phyloP scores from a whole-genome alignment of 148 eudicot genomes.

The Chenopodium album region DNA sequence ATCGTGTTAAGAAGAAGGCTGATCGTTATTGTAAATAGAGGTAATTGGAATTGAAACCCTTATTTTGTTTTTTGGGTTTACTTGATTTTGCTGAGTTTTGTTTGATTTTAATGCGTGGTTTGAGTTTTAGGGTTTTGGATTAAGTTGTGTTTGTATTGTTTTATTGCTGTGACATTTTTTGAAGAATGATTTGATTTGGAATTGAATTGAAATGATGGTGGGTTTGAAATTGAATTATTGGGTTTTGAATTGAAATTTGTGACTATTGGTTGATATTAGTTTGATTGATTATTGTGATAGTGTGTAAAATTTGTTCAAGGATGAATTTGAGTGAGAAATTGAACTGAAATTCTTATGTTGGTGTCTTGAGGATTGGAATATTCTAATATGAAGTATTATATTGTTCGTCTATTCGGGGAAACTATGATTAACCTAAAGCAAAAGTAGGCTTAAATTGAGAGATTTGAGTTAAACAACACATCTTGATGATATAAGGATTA shows the following conservation, averaged over 20 bases:
- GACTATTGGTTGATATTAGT: background rate
- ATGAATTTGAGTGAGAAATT: no score
- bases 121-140: background rate
- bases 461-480: background rate
- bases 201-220: no score
- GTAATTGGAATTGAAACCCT: background rate
- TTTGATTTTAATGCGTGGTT: no score
- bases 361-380: no score
- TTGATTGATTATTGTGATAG: background rate
- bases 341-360: no score
- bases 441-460: background rate
- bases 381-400: no score
- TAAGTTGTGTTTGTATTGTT: background rate
- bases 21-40: conserved; percentile 88
- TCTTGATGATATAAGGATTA: background rate
- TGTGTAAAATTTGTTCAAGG: no score
- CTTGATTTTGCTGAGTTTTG: background rate
- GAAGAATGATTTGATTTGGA: no score
- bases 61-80: background rate
- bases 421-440: background rate
- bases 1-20: conserved; percentile 94
- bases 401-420: no score
- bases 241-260: background rate
- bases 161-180: background rate
- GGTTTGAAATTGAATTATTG: no score